phyloP scores from a whole-genome alignment of 441 rosid species.

The Cnidoscolus chayamansa region DNA sequence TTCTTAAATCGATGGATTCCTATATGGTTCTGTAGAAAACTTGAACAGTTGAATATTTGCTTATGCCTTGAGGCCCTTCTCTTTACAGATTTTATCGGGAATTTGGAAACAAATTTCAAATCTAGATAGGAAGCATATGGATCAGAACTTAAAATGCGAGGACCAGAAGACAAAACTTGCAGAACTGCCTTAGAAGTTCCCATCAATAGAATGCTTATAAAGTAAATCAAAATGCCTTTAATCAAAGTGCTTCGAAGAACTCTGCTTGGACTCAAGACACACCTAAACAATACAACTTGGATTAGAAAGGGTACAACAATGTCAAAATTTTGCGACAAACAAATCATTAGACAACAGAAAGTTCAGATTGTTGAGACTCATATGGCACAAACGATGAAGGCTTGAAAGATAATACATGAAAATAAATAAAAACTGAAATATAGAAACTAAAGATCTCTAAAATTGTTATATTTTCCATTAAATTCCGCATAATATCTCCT shows the following conservation, averaged over 20 bases:
- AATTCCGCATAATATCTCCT: too few species aligned
- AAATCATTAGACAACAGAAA: neutral
- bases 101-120: conserved; percentile 26
- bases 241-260: conserved; percentile 1
- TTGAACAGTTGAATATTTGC: conserved; percentile 29
- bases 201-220: conserved; percentile 29
- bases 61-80: conserved; percentile 28
- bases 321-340: neutral
- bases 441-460: neutral
- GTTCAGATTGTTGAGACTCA: neutral
- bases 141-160: conserved; percentile 33
- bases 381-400: neutral
- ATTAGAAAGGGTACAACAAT: conserved; percentile 8
- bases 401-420: neutral
- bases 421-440: neutral
- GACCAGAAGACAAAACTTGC: conserved; percentile 41
- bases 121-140: conserved; percentile 25
- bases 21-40: conserved; percentile 18
- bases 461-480: neutral
- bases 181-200: conserved; percentile 49
- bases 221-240: conserved; percentile 12
- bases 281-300: conserved; percentile 7
- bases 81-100: conserved; percentile 26
- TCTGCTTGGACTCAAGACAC: conserved; percentile 8
- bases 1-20: conserved; percentile 21